Evolutionary conservation across 768 basidiomycete genomes (phyloP).

Genomic region (Psilocybe tampanensis): DNA sequence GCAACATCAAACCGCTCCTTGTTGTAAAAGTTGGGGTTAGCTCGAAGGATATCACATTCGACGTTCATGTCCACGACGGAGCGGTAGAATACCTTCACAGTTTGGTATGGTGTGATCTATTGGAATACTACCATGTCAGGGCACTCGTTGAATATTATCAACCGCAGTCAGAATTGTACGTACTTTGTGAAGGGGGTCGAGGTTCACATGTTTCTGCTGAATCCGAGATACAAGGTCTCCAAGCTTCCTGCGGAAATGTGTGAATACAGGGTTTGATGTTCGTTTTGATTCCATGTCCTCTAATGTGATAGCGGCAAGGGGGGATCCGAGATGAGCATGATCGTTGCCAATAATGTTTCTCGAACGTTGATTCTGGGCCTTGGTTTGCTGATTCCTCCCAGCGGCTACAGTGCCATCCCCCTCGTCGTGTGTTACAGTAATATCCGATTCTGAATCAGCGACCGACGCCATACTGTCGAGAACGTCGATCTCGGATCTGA

Average conservation of each 20-base stretch:
- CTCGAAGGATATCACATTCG: conserved; percentile 26
- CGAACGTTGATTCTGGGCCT: background rate
- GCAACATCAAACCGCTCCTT: conserved; percentile 28
- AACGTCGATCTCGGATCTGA: background rate
- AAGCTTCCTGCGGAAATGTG: conserved; percentile 3
- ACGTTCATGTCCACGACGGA: conserved; percentile 25
- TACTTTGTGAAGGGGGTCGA: conserved; percentile 1
- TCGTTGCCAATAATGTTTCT: background rate
- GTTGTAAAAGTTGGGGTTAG: conserved; percentile 28
- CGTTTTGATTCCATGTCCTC: background rate
- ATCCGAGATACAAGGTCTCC: background rate
- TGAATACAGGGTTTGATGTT: background rate
- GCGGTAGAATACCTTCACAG: conserved; percentile 27
- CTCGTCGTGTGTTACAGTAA: too few species aligned
- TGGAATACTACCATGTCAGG: background rate
- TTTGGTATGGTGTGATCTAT: conserved; percentile 22
- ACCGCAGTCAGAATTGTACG: background rate
- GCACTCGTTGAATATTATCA: background rate
- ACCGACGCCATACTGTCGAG: too few species aligned
- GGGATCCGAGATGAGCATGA: conserved; percentile 2
- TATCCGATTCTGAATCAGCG: too few species aligned
- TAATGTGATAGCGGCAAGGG: background rate
- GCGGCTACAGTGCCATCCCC: too few species aligned
- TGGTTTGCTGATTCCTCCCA: background rate
- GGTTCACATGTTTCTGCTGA: background rate